Conservation (phyloP, 2,329 filamentous ascomycete species). For the Hypoxylon rubiginosum region DNA sequence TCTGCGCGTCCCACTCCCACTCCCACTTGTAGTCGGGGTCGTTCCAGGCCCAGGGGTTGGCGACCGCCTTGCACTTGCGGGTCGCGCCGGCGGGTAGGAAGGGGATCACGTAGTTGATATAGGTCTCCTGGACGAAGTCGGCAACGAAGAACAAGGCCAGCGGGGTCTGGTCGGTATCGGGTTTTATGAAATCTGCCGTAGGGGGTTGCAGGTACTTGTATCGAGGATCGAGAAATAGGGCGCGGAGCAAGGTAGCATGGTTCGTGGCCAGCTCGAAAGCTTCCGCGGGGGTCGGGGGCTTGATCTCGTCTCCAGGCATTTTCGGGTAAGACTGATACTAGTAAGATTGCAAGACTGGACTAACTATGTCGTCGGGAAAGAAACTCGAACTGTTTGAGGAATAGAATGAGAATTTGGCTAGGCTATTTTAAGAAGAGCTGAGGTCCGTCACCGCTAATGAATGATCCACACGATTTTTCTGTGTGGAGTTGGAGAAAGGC, state of each 20-base stretch:
- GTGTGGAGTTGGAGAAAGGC: background rate
- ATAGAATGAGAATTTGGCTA: background rate
- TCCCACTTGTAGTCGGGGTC: slow-evolving; percentile 48
- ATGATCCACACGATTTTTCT: background rate
- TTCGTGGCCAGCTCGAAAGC: slow-evolving; percentile 44
- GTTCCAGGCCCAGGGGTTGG: slow-evolving; percentile 50
- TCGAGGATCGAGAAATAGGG: slow-evolving; percentile 45
- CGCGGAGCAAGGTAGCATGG: slow-evolving; percentile 47
- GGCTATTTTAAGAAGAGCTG: background rate
- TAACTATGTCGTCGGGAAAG: background rate
- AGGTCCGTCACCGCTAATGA: background rate
- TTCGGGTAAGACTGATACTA: slow-evolving; percentile 3
- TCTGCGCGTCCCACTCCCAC: slow-evolving; percentile 49
- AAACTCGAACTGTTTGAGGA: background rate
- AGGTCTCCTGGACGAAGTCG: slow-evolving; percentile 51
- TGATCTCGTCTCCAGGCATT: slow-evolving; percentile 30
- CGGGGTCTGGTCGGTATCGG: slow-evolving; percentile 41
- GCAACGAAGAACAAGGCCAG: slow-evolving; percentile 44
- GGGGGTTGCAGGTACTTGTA: slow-evolving; percentile 47
- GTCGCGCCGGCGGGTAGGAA: slow-evolving; percentile 49
- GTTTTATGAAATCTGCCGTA: slow-evolving; percentile 41
- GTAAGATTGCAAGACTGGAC: background rate
- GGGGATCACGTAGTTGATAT: slow-evolving; percentile 47
- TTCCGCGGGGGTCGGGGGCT: slow-evolving; percentile 43
- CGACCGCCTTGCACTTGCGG: slow-evolving; percentile 49